A percentile compares a stretch with the other conserved stretches of the same genome.
Evolutionary conservation across 768 basidiomycete species (phyloP).

Genomic region (Trametes maxima): DNA sequence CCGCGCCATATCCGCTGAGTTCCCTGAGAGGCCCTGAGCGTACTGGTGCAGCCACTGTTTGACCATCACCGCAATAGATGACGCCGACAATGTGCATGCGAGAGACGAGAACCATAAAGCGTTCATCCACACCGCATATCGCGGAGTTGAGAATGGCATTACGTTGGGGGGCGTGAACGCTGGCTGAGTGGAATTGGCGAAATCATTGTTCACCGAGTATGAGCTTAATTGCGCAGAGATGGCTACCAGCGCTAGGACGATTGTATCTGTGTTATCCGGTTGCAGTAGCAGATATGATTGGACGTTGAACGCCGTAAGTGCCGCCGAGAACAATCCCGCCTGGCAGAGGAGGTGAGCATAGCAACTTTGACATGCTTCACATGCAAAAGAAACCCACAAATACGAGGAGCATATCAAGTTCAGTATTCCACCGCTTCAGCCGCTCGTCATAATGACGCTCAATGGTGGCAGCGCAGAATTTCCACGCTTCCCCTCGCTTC

Average conservation of each 20-base stretch:
- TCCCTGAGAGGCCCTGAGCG: slow-evolving; percentile 11
- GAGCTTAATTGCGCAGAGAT: slow-evolving; percentile 15
- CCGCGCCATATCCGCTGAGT: slow-evolving; percentile 20
- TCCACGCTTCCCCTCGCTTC: slow-evolving; percentile 16
- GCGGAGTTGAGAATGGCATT: background rate
- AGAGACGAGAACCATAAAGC: slow-evolving; percentile 30
- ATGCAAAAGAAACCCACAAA: slow-evolving; percentile 13
- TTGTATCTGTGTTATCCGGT: slow-evolving; percentile 5
- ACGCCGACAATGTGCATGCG: slow-evolving; percentile 25
- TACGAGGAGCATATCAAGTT: slow-evolving; percentile 22
- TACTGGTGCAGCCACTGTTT: slow-evolving; percentile 32
- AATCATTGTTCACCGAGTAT: background rate
- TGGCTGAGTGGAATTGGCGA: background rate
- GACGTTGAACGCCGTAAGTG: slow-evolving; percentile 22
- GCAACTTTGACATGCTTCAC: too few relatives aligned
- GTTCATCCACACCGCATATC: slow-evolving; percentile 25
- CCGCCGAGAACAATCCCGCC: slow-evolving; percentile 24
- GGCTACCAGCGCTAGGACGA: slow-evolving; percentile 7
- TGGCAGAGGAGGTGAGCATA: background rate
- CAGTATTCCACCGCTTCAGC: slow-evolving; percentile 18
- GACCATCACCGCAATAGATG: slow-evolving; percentile 28
- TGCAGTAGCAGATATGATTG: slow-evolving; percentile 14
- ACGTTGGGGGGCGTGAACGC: background rate
- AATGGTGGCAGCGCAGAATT: slow-evolving; percentile 8
- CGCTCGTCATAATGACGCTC: slow-evolving; percentile 11